Percentiles rank a stretch among this genome's conserved stretches.
These are phyloP conservation scores for Gaeumannomyces sp. DNA, from an alignment of 2,329 filamentous ascomycete species.

Conservation along the genomic window DNA sequence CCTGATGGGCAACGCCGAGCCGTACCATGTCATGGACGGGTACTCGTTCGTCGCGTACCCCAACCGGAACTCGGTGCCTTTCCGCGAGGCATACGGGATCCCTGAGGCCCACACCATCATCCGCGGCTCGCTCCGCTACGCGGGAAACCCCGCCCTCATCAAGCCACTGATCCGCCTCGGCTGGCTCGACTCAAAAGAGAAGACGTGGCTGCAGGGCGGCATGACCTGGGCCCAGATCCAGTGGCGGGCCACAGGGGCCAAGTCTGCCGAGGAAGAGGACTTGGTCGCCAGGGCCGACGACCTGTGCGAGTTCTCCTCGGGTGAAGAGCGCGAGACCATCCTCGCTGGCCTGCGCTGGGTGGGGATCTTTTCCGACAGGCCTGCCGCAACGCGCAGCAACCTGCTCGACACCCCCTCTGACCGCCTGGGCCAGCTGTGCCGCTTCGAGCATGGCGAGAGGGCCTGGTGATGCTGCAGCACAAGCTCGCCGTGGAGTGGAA, in stretches of 20 bases:
- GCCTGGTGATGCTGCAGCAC: slow-evolving; percentile 55
- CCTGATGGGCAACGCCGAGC: slow-evolving; percentile 61
- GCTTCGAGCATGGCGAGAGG: slow-evolving; percentile 63
- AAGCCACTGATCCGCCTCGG: slow-evolving; percentile 62
- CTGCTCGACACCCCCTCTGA: slow-evolving; percentile 67
- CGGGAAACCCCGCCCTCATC: slow-evolving; percentile 67
- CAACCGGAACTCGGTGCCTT: slow-evolving; percentile 62
- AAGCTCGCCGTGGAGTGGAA: slow-evolving; percentile 63
- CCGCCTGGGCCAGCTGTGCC: slow-evolving; percentile 66
- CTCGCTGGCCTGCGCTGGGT: slow-evolving; percentile 65
- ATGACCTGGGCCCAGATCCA: slow-evolving; percentile 20
- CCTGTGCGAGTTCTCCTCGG: slow-evolving; percentile 59
- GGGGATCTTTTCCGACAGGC: slow-evolving; percentile 45
- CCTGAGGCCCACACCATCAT: slow-evolving; percentile 64
- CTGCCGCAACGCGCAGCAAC: slow-evolving; percentile 54
- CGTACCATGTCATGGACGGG: slow-evolving; percentile 50
- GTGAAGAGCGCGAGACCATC: slow-evolving; percentile 63
- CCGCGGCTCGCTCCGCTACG: slow-evolving; percentile 69
- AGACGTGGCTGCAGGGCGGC: slow-evolving; percentile 17
- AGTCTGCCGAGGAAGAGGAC: slow-evolving; percentile 16
- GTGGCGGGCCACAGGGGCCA: slow-evolving; percentile 13
- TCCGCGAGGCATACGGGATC: slow-evolving; percentile 61
- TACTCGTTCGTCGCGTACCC: slow-evolving; percentile 67
- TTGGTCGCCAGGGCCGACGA: slow-evolving; percentile 17
- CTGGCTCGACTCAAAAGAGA: slow-evolving; percentile 38